Base-by-base conservation (phyloP, 768 basidiomycete genomes). In the Trametes cingulata region DNA sequence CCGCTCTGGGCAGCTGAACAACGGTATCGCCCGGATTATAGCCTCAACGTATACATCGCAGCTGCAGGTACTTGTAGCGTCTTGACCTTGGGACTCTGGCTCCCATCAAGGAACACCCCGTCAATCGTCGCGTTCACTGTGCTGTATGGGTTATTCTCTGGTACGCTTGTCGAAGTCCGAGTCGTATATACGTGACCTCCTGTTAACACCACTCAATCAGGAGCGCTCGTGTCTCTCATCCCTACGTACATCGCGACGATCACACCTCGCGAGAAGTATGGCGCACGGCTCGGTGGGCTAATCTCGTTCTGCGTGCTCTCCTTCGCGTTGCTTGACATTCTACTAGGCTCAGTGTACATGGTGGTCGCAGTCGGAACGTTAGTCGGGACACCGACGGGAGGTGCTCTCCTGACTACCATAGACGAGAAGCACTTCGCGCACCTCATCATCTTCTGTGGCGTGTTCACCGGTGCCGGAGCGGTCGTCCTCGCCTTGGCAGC, bases 301-400 rank as follows among this genome's bases (percentile, higher is more conserved):
- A n/a, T 46, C n/a, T n/a, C 20, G 19, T 25, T 37, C 35, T n/a
- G n/a, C 29, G 20, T 35, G 49, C 41, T 13, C 50, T 22, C 7
- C 54, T 37, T 41, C 13, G 22, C 14, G 22, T n/a, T 20, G n/a
- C 12, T 27, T 41, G 19, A 58, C 46, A 13, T 17, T 43, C 46
- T 37, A 17, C 13, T 17, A 72, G 72, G 72, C 5, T 65, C 68
- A 13, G n/a, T 72, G 19, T 73, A 70, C 56, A 54, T 73, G 14
- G 47, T 71, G 47, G 64, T 69, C 13, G 70, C 70, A 5, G 58
- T 73, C n/a, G 68, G 70, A 2, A 66, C 61, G 9, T 63, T 74
- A 17, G 67, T 68, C 3, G 73, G 73, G n/a, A 71, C 73, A 9
- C 72, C 71, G 8, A 74, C 71, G 2, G 73, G 65, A 1, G 73